A percentile compares a stretch with the other conserved stretches of the same genome.
phyloP scores from a whole-genome alignment of 2,329 filamentous ascomycete species.

The Fusarium pilosicola region DNA sequence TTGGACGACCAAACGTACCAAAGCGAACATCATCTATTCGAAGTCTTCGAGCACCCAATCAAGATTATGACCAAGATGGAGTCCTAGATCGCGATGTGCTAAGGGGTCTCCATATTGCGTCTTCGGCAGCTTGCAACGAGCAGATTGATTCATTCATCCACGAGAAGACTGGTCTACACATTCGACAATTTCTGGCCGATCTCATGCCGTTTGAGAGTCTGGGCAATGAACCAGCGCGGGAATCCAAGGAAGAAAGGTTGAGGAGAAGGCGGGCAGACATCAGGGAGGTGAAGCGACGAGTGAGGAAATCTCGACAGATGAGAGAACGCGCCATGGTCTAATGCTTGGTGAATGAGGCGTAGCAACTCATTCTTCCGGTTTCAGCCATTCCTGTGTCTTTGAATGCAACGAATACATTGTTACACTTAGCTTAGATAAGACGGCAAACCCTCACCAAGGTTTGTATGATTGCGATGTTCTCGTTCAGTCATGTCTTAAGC shows the following conservation, averaged over 20 bases:
- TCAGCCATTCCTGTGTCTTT: constrained; percentile 1
- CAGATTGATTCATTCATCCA: constrained; percentile 63
- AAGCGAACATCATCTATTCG: constrained; percentile 50
- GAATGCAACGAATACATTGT: constrained; percentile 1
- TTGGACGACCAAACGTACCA: constrained; percentile 49
- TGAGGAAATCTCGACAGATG: constrained; percentile 48
- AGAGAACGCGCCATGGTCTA: constrained; percentile 16
- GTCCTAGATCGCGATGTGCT: constrained; percentile 64
- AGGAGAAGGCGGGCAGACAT: constrained; percentile 47
- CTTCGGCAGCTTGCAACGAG: constrained; percentile 66
- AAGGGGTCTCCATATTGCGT: constrained; percentile 64
- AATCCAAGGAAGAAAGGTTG: constrained; percentile 41
- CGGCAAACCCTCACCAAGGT: background rate
- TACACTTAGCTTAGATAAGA: background rate
- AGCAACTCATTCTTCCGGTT: constrained; percentile 8
- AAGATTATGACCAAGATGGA: constrained; percentile 50
- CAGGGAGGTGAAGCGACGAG: constrained; percentile 50
- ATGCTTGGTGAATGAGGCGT: background rate
- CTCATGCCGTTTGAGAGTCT: constrained; percentile 62
- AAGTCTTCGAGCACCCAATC: constrained; percentile 31
- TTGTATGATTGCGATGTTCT: background rate
- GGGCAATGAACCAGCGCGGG: constrained; percentile 44
- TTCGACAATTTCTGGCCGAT: constrained; percentile 66
- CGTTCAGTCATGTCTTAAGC: background rate
- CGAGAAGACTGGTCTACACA: constrained; percentile 61